Conservation (phyloP, 768 basidiomycete genomes). For the Russula virescens region DNA sequence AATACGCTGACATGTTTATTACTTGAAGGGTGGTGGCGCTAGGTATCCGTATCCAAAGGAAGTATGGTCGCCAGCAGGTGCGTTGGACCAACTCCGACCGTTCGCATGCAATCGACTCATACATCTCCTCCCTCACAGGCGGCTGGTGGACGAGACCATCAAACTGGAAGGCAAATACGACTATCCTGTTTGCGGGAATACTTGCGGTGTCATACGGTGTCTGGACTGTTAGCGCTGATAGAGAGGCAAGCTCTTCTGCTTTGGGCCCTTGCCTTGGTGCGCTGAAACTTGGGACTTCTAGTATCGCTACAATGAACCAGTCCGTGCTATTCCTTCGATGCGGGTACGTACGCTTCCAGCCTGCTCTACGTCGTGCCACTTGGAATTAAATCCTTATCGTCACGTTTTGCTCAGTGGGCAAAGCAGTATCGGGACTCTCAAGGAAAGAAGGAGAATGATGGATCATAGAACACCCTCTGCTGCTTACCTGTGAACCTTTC, state of each 20-base stretch:
- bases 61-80: slow-evolving; percentile 92
- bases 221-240: slow-evolving; percentile 69
- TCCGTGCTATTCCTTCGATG: slow-evolving; percentile 24
- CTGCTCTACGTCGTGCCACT: not conserved
- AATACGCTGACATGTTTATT: not conserved
- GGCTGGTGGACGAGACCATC: slow-evolving; percentile 94
- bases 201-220: slow-evolving; percentile 56
- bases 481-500: not conserved
- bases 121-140: slow-evolving; percentile 41
- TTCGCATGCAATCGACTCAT: not conserved
- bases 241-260: slow-evolving; percentile 56
- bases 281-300: not conserved
- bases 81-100: slow-evolving; percentile 22
- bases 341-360: slow-evolving; percentile 15
- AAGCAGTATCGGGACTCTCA: slow-evolving; percentile 19
- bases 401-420: slow-evolving; percentile 16
- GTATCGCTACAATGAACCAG: slow-evolving; percentile 22
- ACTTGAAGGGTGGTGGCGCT: slow-evolving; percentile 63
- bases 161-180: slow-evolving; percentile 87
- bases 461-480: slow-evolving; percentile 11
- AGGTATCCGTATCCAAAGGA: slow-evolving; percentile 93
- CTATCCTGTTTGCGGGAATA: slow-evolving; percentile 65
- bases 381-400: not conserved
- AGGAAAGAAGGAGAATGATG: slow-evolving; percentile 15
- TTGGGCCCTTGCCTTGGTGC: not conserved